These are phyloP conservation scores for Pseudogymnoascus sp. DNA, from an alignment of 2,329 filamentous ascomycete genomes.

Conservation along the genomic window DNA sequence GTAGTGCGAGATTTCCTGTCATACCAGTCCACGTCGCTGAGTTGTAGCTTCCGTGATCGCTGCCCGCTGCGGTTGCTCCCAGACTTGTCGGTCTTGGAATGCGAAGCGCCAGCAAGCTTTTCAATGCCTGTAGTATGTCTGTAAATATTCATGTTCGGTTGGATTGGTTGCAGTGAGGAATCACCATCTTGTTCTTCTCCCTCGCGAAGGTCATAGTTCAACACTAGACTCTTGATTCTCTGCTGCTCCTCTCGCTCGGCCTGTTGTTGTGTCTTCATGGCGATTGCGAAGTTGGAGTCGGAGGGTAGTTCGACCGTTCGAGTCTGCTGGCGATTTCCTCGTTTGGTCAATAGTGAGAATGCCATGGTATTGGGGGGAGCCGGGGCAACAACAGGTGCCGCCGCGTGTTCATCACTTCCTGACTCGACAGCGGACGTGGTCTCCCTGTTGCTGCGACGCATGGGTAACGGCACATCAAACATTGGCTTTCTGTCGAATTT, in stretches of 20 bases:
- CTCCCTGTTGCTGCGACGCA: constrained; percentile 64
- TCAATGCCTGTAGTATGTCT: constrained; percentile 47
- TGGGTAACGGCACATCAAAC: constrained; percentile 95
- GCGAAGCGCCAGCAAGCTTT: constrained; percentile 35
- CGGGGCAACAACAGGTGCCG: constrained; percentile 25
- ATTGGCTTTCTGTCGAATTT: constrained; percentile 92
- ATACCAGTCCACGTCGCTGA: constrained; percentile 98
- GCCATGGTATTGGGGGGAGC: constrained; percentile 65
- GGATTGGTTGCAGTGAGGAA: constrained; percentile 35
- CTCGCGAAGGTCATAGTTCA: constrained; percentile 91
- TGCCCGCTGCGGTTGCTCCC: constrained; percentile 52
- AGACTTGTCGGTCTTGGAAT: constrained; percentile 29
- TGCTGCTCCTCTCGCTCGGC: constrained; percentile 95
- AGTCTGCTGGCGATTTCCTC: constrained; percentile 88
- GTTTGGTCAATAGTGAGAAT: constrained; percentile 92
- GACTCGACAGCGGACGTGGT: constrained; percentile 29
- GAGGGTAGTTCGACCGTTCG: constrained; percentile 82
- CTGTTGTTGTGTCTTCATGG: constrained; percentile 92
- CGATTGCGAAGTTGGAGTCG: constrained; percentile 89
- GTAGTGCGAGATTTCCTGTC: constrained; percentile 20
- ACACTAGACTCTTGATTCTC: constrained; percentile 92
- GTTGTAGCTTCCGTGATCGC: constrained; percentile 79
- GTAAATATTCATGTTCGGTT: constrained; percentile 44
- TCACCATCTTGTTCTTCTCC: constrained; percentile 74
- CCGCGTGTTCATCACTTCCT: constrained; percentile 31